A percentile compares a stretch with the other conserved stretches of the same genome.
phyloP scores from a whole-genome alignment of 345 rosid species.

The Populus alba region DNA sequence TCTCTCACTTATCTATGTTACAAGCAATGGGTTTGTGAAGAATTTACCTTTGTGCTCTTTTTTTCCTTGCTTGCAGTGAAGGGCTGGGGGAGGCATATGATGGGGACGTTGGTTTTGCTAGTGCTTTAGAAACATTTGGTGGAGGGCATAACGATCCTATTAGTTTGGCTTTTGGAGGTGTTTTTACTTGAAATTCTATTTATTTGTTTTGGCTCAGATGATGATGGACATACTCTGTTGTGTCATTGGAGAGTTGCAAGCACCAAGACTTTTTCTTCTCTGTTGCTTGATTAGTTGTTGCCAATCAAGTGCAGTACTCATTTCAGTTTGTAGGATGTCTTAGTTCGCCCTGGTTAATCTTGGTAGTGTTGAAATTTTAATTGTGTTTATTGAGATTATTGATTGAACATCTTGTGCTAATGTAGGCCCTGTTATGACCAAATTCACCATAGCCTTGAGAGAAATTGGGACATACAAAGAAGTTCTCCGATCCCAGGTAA shows the following conservation, averaged over 20 bases:
- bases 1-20: neutral
- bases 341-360: neutral
- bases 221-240: neutral
- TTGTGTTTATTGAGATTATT: constrained; percentile 9
- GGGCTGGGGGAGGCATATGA: constrained; percentile 98
- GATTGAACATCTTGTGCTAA: constrained; percentile 21
- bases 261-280: neutral
- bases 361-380: neutral
- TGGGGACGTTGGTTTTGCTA: constrained; percentile 93
- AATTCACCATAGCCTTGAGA: constrained; percentile 96
- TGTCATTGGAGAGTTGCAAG: neutral
- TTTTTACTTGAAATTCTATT: constrained; percentile 3
- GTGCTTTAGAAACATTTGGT: constrained; percentile 95
- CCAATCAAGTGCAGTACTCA: neutral
- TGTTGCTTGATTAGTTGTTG: neutral
- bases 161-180: constrained; percentile 99
- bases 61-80: constrained; percentile 56
- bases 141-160: constrained; percentile 99
- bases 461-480: constrained; percentile 99
- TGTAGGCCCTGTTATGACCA: constrained; percentile 97
- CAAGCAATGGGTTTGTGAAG: constrained; percentile 8
- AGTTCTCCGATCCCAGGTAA: constrained; percentile 95
- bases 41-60: neutral
- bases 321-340: neutral
- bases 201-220: neutral